A percentile compares a stretch with the other conserved stretches of the same genome.
Conservation (phyloP, 2,329 filamentous ascomycete species). For the Phoma sp. region DNA sequence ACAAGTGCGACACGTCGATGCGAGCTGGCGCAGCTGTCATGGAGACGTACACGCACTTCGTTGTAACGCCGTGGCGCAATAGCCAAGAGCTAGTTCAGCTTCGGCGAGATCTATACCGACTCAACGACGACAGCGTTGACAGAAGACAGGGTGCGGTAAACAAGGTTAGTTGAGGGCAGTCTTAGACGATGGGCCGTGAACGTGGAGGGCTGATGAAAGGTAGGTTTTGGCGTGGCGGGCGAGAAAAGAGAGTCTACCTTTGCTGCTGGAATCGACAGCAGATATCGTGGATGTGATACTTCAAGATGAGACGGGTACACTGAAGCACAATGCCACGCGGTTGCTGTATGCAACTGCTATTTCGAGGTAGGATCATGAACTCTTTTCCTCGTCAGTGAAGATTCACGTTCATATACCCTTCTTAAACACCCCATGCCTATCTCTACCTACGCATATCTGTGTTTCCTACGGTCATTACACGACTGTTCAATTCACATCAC, state of each 20-base stretch:
- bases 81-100: conserved; percentile 70
- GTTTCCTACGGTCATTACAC: too few relatives aligned
- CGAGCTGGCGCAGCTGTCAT: conserved; percentile 14
- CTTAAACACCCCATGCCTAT: too few relatives aligned
- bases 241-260: conserved; percentile 62
- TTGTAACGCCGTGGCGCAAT: conserved; percentile 77
- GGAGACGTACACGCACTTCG: conserved; percentile 54
- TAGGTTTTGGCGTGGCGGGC: conserved; percentile 46
- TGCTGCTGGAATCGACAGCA: conserved; percentile 80
- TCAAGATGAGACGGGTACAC: conserved; percentile 61
- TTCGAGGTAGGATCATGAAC: conserved; percentile 62
- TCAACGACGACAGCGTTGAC: conserved; percentile 27
- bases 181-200: not conserved
- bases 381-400: not conserved
- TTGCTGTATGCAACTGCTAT: conserved; percentile 78
- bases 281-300: conserved; percentile 74
- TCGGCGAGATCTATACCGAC: conserved; percentile 69
- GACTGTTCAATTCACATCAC: too few relatives aligned
- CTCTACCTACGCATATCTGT: too few relatives aligned
- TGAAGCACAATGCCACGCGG: conserved; percentile 67
- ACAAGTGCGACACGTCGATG: not conserved
- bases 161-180: conserved; percentile 40
- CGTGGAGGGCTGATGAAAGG: conserved; percentile 25
- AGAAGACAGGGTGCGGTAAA: conserved; percentile 48
- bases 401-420: too few relatives aligned